A percentile compares a stretch with the other conserved stretches of the same genome.
These are phyloP conservation scores for Trametes cingulata DNA, from an alignment of 768 basidiomycete species.

Conservation along the genomic window DNA sequence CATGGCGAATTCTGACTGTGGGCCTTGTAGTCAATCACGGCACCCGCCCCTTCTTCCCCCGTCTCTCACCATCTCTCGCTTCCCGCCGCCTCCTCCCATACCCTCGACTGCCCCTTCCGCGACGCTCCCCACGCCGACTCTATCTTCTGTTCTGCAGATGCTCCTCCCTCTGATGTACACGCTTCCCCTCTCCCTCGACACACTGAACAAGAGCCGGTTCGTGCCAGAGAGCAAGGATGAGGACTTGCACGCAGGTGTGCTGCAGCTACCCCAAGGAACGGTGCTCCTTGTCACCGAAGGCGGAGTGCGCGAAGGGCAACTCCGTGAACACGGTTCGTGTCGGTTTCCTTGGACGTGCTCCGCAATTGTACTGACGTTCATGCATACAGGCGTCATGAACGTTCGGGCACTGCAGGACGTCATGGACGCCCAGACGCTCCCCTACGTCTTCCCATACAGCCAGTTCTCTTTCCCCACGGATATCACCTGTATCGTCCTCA, in stretches of 20 bases:
- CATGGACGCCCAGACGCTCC: slow-evolving; percentile 63
- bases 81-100: slow-evolving; percentile 46
- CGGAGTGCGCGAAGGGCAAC: slow-evolving; percentile 65
- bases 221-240: slow-evolving; percentile 67
- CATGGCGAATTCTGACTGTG: not conserved
- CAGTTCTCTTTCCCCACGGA: slow-evolving; percentile 73
- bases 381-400: slow-evolving; percentile 59
- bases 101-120: slow-evolving; percentile 17
- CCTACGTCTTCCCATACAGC: slow-evolving; percentile 78
- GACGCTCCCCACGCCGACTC: slow-evolving; percentile 38
- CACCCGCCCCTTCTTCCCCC: slow-evolving; percentile 67
- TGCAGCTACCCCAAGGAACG: slow-evolving; percentile 70
- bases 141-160: slow-evolving; percentile 55
- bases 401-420: slow-evolving; percentile 63
- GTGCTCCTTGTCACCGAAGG: slow-evolving; percentile 65
- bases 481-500: slow-evolving; percentile 60
- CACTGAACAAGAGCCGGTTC: slow-evolving; percentile 59
- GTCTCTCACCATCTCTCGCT: slow-evolving; percentile 61
- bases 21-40: slow-evolving; percentile 58
- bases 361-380: not conserved
- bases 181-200: slow-evolving; percentile 61
- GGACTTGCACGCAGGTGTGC: slow-evolving; percentile 70
- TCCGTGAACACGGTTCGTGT: slow-evolving; percentile 50
- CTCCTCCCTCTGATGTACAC: slow-evolving; percentile 58
- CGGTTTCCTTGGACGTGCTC: not conserved